Conservation (phyloP, 2,329 filamentous ascomycete genomes). For the Fusarium sterilihyphosum region DNA sequence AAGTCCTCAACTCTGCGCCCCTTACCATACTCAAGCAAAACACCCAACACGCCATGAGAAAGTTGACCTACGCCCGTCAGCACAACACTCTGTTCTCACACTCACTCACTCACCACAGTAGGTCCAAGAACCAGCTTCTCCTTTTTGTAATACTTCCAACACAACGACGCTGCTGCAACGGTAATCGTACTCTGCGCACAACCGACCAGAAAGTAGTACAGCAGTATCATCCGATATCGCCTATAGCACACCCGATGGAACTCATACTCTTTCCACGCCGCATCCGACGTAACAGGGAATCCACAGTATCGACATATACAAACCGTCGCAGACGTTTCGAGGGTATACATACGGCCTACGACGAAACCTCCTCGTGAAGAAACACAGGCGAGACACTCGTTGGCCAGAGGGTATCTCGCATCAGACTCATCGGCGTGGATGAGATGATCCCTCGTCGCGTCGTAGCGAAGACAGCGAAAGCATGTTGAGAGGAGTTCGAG, state of each 20-base stretch:
- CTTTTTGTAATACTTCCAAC: constrained; percentile 51
- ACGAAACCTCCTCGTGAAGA: constrained; percentile 48
- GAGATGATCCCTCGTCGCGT: constrained; percentile 45
- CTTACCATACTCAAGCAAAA: constrained; percentile 49
- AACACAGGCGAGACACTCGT: constrained; percentile 54
- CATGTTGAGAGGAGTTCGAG: constrained; percentile 52
- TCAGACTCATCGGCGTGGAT: constrained; percentile 46
- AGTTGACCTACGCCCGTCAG: constrained; percentile 45
- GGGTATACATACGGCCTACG: constrained; percentile 50
- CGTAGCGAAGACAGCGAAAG: constrained; percentile 51
- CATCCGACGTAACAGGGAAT: constrained; percentile 47
- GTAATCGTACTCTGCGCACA: constrained; percentile 51
- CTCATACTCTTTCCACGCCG: constrained; percentile 49
- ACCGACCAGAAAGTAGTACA: constrained; percentile 52
- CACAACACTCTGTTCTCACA: neutral
- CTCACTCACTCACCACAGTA: constrained; percentile 45
- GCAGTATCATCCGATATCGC: constrained; percentile 50
- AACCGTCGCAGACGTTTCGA: constrained; percentile 48
- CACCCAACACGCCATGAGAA: constrained; percentile 50
- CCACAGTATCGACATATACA: constrained; percentile 59
- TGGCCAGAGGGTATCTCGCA: constrained; percentile 51
- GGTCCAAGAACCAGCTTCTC: constrained; percentile 47
- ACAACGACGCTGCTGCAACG: constrained; percentile 49
- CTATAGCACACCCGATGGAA: constrained; percentile 54
- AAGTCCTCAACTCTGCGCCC: constrained; percentile 50